phyloP scores from a whole-genome alignment of 2,329 filamentous ascomycete species.

The Teratosphaeria pseudoeucalypti region DNA sequence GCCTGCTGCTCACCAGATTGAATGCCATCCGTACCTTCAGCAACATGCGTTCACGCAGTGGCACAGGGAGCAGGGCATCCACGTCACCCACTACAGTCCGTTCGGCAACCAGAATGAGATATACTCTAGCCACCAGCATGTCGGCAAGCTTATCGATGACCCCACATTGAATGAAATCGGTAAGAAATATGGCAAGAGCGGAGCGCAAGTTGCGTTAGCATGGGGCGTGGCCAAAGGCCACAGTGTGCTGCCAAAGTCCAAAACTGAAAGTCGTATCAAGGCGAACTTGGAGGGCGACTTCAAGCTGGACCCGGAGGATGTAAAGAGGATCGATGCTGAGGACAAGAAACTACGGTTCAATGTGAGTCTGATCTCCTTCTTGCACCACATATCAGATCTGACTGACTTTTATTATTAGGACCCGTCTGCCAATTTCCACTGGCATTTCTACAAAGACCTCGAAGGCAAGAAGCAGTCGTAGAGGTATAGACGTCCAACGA shows the following conservation, averaged over 20 bases:
- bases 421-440: slow-evolving; percentile 13
- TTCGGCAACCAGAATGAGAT: slow-evolving; percentile 45
- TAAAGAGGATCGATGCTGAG: slow-evolving; percentile 44
- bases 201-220: slow-evolving; percentile 43
- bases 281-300: slow-evolving; percentile 41
- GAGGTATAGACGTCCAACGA: neutral
- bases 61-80: slow-evolving; percentile 41
- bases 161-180: slow-evolving; percentile 40
- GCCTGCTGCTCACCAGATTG: slow-evolving; percentile 35
- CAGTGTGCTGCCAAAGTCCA: slow-evolving; percentile 45
- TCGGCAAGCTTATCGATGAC: slow-evolving; percentile 43
- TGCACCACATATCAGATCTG: slow-evolving; percentile 39
- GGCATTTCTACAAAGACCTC: slow-evolving; percentile 48
- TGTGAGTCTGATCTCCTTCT: slow-evolving; percentile 29
- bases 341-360: slow-evolving; percentile 56
- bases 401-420: slow-evolving; percentile 12
- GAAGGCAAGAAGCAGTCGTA: slow-evolving; percentile 41
- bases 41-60: slow-evolving; percentile 40
- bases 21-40: slow-evolving; percentile 44
- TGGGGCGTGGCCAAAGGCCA: slow-evolving; percentile 43
- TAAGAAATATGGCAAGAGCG: slow-evolving; percentile 41
- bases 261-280: slow-evolving; percentile 28
- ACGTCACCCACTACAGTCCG: slow-evolving; percentile 45
- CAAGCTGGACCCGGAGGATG: slow-evolving; percentile 46
- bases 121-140: slow-evolving; percentile 34